Base-by-base conservation (phyloP, 2,329 filamentous ascomycete species). In the Lecanoromycetidae sp. region DNA sequence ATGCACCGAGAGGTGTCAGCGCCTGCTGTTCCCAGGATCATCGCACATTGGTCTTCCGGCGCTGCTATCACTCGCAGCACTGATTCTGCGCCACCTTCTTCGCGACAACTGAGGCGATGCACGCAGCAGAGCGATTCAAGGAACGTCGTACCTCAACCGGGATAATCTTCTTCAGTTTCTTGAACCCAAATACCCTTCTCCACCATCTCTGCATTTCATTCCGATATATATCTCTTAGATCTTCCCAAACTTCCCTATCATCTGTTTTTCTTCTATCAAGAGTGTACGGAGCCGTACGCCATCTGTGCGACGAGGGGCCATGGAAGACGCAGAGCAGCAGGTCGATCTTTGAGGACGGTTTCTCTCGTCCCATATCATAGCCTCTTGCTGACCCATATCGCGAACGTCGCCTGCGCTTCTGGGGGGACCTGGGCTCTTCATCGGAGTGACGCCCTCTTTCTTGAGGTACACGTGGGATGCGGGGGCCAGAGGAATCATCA, bases 241-340 rank as follows among this genome's bases (percentile, higher is more conserved):
- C 48, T 15, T 43, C 30, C 54, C 54, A 55, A 3, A 55, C 26
- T n/a, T 53, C 51, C 8, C 46, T 38, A 33, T 55, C 54, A 45
- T 52, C 44, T 15, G 39, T 52, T 17, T 43, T 48, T n/a, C 49
- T 44, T 15, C 51, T 43, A 29, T 53, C 45, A 34, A 55, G 54
- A 9, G 13, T 45, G 13, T 52, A 43, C 3, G 48, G 44, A n/a
- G 44, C 45, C 4, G 48, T 53, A 22, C 36, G 35, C 51, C 53
- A 56, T 13, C 34, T 34, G 23, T 52, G 48, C 6, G 44, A 48
- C 1, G 38, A 33, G 5, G 42, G 17, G 37, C 44, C 33, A n/a
- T 49, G 40, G 35, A 47, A 54, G 34, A 55, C 50, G 40, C 46
- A 53, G 10, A 55, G 20, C 12, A 54, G 34, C 8, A 55, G 15